A percentile compares a stretch with the other conserved stretches of the same genome.
Evolutionary conservation across 2,329 filamentous ascomycete genomes (phyloP).

Genomic region (Rugonectria rugulosa): DNA sequence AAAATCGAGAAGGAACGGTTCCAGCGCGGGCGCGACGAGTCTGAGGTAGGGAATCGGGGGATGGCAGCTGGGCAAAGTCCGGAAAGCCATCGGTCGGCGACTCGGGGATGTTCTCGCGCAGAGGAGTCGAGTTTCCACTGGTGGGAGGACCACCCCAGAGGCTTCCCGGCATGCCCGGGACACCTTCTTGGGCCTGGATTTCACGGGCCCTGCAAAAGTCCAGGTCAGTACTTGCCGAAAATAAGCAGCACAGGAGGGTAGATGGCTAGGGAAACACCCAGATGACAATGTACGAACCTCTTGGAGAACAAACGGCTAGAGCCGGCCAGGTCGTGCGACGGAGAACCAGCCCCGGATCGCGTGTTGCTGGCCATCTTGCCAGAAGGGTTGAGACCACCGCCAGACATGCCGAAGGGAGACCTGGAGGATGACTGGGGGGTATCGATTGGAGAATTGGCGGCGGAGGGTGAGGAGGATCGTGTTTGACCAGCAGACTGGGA

Average conservation of each 20-base stretch:
- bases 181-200: conserved; percentile 95
- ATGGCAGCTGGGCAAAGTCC: conserved; percentile 79
- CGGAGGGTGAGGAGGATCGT: conserved; percentile 80
- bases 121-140: conserved; percentile 93
- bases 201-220: conserved; percentile 77
- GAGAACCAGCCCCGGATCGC: conserved; percentile 91
- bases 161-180: conserved; percentile 71
- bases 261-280: conserved; percentile 23
- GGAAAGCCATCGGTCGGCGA: conserved; percentile 96
- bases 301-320: conserved; percentile 85
- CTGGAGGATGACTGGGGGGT: conserved; percentile 69
- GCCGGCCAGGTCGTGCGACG: conserved; percentile 85
- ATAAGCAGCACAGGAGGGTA: not conserved
- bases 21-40: conserved; percentile 87
- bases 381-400: conserved; percentile 64
- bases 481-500: conserved; percentile 72
- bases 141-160: conserved; percentile 96
- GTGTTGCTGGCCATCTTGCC: conserved; percentile 66
- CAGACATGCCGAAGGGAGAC: conserved; percentile 74
- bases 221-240: conserved; percentile 19
- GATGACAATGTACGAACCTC: conserved; percentile 67
- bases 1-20: conserved; percentile 95
- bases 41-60: conserved; percentile 70
- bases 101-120: conserved; percentile 97
- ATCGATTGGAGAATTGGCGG: conserved; percentile 83